These are phyloP conservation scores for Vitis amurensis DNA, from an alignment of 164 flowering plant genomes.

Conservation along the genomic window DNA sequence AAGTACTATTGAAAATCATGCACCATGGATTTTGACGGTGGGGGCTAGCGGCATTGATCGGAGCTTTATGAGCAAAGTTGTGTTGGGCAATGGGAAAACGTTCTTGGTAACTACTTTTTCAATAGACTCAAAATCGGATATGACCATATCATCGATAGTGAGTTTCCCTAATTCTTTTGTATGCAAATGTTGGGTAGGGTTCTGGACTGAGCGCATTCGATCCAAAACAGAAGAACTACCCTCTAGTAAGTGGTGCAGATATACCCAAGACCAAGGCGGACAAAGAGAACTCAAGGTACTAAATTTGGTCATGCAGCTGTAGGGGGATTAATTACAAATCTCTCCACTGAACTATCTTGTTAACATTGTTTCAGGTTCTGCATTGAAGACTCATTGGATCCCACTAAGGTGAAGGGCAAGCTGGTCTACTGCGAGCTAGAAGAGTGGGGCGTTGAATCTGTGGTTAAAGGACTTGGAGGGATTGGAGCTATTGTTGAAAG, in stretches of 20 bases:
- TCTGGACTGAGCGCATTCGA: slow-evolving; percentile 52
- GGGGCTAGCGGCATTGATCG: slow-evolving; percentile 71
- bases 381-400: slow-evolving; percentile 46
- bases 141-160: too few species aligned
- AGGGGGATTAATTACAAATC: too few species aligned
- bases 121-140: too few species aligned
- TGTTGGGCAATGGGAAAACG: slow-evolving; percentile 54
- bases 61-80: slow-evolving; percentile 44
- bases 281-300: too few species aligned
- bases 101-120: slow-evolving; percentile 34
- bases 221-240: slow-evolving; percentile 40
- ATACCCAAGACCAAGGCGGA: slow-evolving; percentile 21
- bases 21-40: slow-evolving; percentile 70
- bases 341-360: too few species aligned
- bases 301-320: too few species aligned
- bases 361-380: slow-evolving; percentile 35
- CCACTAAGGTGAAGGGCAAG: slow-evolving; percentile 64
- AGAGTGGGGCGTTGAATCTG: slow-evolving; percentile 48
- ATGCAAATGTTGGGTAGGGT: slow-evolving; percentile 40
- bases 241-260: slow-evolving; percentile 62
- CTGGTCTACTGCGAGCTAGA: slow-evolving; percentile 46
- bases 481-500: slow-evolving; percentile 52
- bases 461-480: slow-evolving; percentile 56
- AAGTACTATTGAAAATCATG: slow-evolving; percentile 39
- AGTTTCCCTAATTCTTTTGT: neutral